Percentiles rank a stretch among this genome's conserved stretches.
Conservation (phyloP, 352 stramenopile species). For the Phytophthora sojae region DNA sequence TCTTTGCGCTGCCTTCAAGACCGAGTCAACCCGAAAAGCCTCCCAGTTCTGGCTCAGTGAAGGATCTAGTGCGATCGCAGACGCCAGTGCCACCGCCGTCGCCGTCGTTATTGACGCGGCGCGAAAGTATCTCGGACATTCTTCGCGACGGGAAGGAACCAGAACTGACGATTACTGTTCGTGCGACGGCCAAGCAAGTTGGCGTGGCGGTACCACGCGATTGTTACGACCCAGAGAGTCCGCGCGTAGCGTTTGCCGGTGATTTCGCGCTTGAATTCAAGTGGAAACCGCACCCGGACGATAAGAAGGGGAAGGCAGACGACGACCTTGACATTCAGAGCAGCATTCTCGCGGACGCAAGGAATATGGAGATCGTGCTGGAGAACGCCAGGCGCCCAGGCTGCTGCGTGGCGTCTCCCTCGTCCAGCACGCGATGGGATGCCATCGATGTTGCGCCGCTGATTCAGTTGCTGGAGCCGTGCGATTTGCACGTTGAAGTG, state of each 20-base stretch:
- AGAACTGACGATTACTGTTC: conserved; percentile 60
- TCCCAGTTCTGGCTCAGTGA: background rate
- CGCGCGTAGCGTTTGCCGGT: conserved; percentile 58
- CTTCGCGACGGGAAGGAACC: conserved; percentile 48
- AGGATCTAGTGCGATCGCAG: conserved; percentile 9
- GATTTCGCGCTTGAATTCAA: conserved; percentile 67
- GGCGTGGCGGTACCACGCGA: conserved; percentile 66
- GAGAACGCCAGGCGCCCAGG: conserved; percentile 73
- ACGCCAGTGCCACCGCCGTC: conserved; percentile 17
- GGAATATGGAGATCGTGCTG: conserved; percentile 68
- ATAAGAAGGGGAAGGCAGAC: conserved; percentile 17
- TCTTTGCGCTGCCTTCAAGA: conserved; percentile 58
- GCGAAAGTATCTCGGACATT: conserved; percentile 66
- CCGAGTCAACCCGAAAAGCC: conserved; percentile 8
- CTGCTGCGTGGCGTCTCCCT: conserved; percentile 53
- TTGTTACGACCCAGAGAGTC: conserved; percentile 44
- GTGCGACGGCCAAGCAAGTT: conserved; percentile 54
- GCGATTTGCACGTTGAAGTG: conserved; percentile 68
- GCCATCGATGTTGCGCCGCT: conserved; percentile 46
- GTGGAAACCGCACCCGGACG: conserved; percentile 49
- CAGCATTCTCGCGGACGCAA: conserved; percentile 67
- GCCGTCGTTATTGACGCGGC: conserved; percentile 33
- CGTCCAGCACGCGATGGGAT: conserved; percentile 32
- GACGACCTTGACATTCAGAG: conserved; percentile 77
- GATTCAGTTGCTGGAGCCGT: conserved; percentile 85